Evolutionary conservation across 768 basidiomycete species (phyloP).

Genomic region (Tylopilus sp.): DNA sequence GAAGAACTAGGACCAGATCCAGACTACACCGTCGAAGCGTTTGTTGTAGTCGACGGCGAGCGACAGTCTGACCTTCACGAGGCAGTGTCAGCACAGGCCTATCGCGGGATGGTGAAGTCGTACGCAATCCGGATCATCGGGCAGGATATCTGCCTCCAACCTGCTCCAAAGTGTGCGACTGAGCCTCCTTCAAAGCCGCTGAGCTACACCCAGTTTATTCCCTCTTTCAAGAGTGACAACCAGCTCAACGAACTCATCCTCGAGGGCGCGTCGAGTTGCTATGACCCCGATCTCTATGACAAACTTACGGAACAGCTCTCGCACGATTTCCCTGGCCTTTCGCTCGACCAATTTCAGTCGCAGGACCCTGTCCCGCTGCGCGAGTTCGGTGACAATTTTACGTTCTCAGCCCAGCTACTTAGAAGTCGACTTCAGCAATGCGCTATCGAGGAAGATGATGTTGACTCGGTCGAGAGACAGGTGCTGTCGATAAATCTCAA

Average conservation of each 20-base stretch:
- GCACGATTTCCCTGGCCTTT: conserved; percentile 53
- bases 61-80: conserved; percentile 57
- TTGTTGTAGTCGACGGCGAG: conserved; percentile 34
- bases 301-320: conserved; percentile 48
- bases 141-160: conserved; percentile 66
- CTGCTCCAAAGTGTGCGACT: conserved; percentile 38
- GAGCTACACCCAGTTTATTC: conserved; percentile 58
- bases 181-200: conserved; percentile 45
- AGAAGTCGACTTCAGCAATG: conserved; percentile 54
- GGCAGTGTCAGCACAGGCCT: conserved; percentile 58
- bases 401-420: conserved; percentile 62
- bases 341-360: conserved; percentile 59
- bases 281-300: conserved; percentile 71
- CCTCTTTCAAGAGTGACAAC: conserved; percentile 57
- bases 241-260: conserved; percentile 61
- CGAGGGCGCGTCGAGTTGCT: conserved; percentile 68
- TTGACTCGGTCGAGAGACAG: conserved; percentile 51
- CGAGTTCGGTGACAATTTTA: conserved; percentile 76
- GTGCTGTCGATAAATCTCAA: conserved; percentile 82
- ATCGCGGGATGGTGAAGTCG: conserved; percentile 69
- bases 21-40: conserved; percentile 56
- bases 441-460: conserved; percentile 32
- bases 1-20: conserved; percentile 75
- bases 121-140: conserved; percentile 72
- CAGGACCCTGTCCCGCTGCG: conserved; percentile 64